Conservation (phyloP, 2,329 filamentous ascomycete species). For the Aspergillus sp. region DNA sequence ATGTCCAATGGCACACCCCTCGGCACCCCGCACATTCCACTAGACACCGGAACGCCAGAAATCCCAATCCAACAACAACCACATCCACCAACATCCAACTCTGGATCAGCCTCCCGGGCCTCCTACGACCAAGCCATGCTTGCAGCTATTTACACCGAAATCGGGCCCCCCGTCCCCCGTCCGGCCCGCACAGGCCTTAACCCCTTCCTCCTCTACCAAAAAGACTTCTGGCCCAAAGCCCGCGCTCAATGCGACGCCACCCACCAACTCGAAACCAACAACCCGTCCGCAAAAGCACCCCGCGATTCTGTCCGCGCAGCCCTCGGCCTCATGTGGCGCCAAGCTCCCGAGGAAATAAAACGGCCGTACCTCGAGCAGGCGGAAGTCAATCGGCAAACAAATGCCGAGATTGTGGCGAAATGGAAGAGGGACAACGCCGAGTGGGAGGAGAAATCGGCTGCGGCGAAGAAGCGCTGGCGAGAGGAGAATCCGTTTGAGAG, state of each 20-base stretch:
- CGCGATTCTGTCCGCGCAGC: conserved; percentile 77
- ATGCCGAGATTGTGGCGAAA: conserved; percentile 61
- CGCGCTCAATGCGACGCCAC: conserved; percentile 69
- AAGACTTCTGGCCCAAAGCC: conserved; percentile 64
- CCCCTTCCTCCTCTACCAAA: conserved; percentile 87
- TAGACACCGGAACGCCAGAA: conserved; percentile 6
- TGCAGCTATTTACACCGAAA: conserved; percentile 55
- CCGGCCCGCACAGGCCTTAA: conserved; percentile 76
- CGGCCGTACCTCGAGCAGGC: conserved; percentile 77
- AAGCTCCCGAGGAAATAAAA: conserved; percentile 67
- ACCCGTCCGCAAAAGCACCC: conserved; percentile 65
- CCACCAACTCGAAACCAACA: conserved; percentile 63
- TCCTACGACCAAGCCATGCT: conserved; percentile 60
- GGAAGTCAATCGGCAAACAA: conserved; percentile 66
- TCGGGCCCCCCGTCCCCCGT: conserved; percentile 73
- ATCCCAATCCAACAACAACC: conserved; percentile 5
- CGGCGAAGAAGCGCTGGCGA: conserved; percentile 44
- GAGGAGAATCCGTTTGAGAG: conserved; percentile 36
- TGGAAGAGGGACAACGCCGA: conserved; percentile 71
- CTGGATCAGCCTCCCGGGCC: conserved; percentile 30
- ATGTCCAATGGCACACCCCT: conserved; percentile 20
- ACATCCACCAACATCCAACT: conserved; percentile 1
- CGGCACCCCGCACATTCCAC: conserved; percentile 3
- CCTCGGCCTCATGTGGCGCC: conserved; percentile 88
- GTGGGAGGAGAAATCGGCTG: conserved; percentile 41